phyloP scores from a whole-genome alignment of 495 filamentous ascomycete genomes.

The Aspergillus avenaceus region DNA sequence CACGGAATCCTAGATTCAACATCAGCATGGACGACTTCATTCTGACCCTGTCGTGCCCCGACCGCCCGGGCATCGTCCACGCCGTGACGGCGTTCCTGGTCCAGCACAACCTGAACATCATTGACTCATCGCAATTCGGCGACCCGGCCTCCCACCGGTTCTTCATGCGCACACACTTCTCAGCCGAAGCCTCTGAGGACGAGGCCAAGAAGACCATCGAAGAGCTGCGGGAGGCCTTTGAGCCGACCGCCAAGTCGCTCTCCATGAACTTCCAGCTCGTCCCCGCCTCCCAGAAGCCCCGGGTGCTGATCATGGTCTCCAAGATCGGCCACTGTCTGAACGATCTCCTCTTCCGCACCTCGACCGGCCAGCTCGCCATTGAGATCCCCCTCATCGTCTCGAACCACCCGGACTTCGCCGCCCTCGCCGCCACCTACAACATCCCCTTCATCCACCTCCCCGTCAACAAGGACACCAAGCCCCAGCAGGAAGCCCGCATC shows the following conservation, averaged over 20 bases:
- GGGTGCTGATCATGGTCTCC: constrained; percentile 75
- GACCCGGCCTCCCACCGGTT: constrained; percentile 62
- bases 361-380: constrained; percentile 55
- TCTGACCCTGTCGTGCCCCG: constrained; percentile 70
- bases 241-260: constrained; percentile 51
- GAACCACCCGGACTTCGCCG: constrained; percentile 68
- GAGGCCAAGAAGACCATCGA: constrained; percentile 38
- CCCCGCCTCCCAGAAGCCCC: constrained; percentile 56
- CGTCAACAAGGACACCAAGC: constrained; percentile 64
- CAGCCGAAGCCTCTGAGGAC: constrained; percentile 34
- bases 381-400: constrained; percentile 65
- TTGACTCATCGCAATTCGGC: constrained; percentile 71
- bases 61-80: constrained; percentile 71
- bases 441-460: constrained; percentile 71
- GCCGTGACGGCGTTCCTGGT: constrained; percentile 70
- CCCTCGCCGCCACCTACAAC: constrained; percentile 63
- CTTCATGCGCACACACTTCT: constrained; percentile 75
- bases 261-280: constrained; percentile 60
- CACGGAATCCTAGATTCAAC: constrained; percentile 27
- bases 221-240: constrained; percentile 42
- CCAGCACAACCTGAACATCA: constrained; percentile 62
- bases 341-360: constrained; percentile 70
- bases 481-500: constrained; percentile 60
- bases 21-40: constrained; percentile 55
- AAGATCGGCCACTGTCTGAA: constrained; percentile 80